phyloP scores from a whole-genome alignment of 225 moss, liverwort and hornwort species.

The Antitrichia curtipendula region DNA sequence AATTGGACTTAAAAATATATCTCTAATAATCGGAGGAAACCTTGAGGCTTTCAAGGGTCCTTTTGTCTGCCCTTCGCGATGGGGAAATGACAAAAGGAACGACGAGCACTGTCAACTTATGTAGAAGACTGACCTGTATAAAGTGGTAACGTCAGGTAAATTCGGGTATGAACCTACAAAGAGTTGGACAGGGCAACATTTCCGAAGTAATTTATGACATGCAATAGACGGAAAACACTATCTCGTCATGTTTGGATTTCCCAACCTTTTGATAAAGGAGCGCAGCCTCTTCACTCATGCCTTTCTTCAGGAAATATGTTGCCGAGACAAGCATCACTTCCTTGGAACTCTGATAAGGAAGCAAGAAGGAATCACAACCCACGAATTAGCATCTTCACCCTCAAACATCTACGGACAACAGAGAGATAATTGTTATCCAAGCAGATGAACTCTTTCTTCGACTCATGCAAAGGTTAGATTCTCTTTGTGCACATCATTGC shows the following conservation, averaged over 20 bases:
- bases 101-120: background rate
- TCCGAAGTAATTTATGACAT: background rate
- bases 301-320: constrained; percentile 55
- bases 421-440: background rate
- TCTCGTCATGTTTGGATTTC: background rate
- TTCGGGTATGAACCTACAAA: background rate
- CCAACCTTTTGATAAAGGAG: constrained; percentile 82
- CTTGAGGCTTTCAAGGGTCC: background rate
- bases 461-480: background rate
- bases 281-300: constrained; percentile 74
- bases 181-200: background rate
- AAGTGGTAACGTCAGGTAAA: background rate
- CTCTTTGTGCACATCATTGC: background rate
- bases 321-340: constrained; percentile 80
- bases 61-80: background rate
- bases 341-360: constrained; percentile 47
- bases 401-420: background rate
- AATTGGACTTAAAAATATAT: background rate
- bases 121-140: background rate
- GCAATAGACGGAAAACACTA: background rate
- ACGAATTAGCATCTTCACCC: background rate
- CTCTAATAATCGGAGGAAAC: background rate
- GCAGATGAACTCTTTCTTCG: background rate
- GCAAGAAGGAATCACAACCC: background rate
- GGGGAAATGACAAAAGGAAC: background rate